Conservation (phyloP, 2,329 filamentous ascomycete genomes). For the Fusarium sp. region DNA sequence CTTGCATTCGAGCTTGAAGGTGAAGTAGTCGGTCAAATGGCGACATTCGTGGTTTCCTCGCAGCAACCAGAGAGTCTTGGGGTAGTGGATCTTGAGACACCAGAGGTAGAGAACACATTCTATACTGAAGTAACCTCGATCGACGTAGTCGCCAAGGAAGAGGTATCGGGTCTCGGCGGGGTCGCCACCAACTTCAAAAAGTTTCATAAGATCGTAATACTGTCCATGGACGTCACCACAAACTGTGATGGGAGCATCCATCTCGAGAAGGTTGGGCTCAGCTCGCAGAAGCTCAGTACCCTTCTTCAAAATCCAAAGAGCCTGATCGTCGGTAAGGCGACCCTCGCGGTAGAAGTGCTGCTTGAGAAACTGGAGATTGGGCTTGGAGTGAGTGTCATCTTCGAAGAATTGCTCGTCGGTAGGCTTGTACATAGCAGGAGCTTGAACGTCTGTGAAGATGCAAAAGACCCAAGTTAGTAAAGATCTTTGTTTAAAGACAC, state of each 20-base stretch:
- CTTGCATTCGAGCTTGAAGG: conserved; percentile 99
- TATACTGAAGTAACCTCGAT: conserved; percentile 98
- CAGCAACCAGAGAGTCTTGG: conserved; percentile 95
- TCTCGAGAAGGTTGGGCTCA: conserved; percentile 97
- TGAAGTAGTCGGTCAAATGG: conserved; percentile 99
- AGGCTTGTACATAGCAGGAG: conserved; percentile 91
- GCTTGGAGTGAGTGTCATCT: conserved; percentile 86
- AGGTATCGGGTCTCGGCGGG: conserved; percentile 96
- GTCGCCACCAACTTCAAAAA: conserved; percentile 98
- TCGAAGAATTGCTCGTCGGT: conserved; percentile 96
- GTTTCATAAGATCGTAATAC: conserved; percentile 99
- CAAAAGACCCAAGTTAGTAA: conserved; percentile 35
- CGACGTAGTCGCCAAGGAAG: conserved; percentile 97
- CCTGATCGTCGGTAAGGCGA: conserved; percentile 95
- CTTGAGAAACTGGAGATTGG: conserved; percentile 94
- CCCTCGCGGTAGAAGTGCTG: conserved; percentile 99
- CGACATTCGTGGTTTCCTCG: conserved; percentile 99
- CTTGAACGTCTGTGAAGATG: conserved; percentile 84
- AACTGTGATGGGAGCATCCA: conserved; percentile 99
- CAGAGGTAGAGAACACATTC: conserved; percentile 99
- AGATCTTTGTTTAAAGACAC: conserved; percentile 13
- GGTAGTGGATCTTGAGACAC: conserved; percentile 99
- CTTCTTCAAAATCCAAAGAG: conserved; percentile 91
- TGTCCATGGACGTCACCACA: conserved; percentile 99
- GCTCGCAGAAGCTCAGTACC: conserved; percentile 88